Base-by-base conservation (phyloP, 164 flowering plant genomes). In the Tetracentron sinense region DNA sequence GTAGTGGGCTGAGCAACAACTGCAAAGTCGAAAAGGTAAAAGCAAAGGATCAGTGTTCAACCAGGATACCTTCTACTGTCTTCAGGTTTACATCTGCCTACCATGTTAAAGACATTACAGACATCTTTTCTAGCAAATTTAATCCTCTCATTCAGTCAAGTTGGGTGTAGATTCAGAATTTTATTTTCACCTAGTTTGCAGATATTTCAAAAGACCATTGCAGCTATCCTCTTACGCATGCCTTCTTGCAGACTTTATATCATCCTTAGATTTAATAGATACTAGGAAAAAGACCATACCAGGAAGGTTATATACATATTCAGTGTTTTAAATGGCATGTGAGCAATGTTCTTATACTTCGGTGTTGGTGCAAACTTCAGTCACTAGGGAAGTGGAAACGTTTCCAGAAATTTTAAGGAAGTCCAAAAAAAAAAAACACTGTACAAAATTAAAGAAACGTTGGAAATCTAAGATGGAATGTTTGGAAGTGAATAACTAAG, bases 1-100 rank as follows among this genome's bases (percentile, higher is more conserved):
- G 68, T 61, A 16, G 68, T 62, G 47, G 75, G 62, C 61, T 73
- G 69, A 44, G 71, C 71, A 73, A 77, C 83, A 73, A 56, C 96
- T 87, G 79, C 72, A 76, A 65, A 77, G 22, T 21, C 42, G 38
- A 3, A 50, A 55, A 55, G 26, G 16, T 26, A 42, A 20, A 12
- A 7, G 2, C 10, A 14, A 22, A 60, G 12, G 35, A 17, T 27
- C 63, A 27, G 2, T 17, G 7, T 23, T 23, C 23, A 46, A 28
- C 52, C 25, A 60, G 27, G 44, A 38, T 38, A 38, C 8, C 44
- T 38, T 38, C n/a, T n/a, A n/a, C n/a, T n/a, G n/a, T n/a, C n/a
- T n/a, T n/a, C n/a, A n/a, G n/a, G n/a, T n/a, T 38, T 8, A 38
- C 5, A 38, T 38, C 14, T 38, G 14, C 44, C 14, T 16, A 8